Evolutionary conservation across 441 rosid genomes (phyloP).

Genomic region (Metrosideros polymorpha): DNA sequence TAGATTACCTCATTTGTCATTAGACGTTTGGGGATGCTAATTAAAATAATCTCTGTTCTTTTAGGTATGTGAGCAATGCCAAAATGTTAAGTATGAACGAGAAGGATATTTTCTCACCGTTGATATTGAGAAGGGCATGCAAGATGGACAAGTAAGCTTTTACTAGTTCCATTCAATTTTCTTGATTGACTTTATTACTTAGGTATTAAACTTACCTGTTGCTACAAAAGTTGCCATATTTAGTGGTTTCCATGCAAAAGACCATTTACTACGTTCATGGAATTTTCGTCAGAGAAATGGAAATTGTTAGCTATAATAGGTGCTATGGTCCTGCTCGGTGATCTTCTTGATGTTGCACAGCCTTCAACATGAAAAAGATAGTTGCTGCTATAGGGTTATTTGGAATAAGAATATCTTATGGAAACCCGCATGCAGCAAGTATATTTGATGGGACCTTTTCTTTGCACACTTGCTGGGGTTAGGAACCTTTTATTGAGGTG

Average conservation of each 20-base stretch:
- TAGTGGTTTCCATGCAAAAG: not conserved
- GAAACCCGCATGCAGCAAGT: not conserved
- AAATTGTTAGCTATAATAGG: not conserved
- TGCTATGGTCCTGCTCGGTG: not conserved
- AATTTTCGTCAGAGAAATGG: not conserved
- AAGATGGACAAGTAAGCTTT: conserved; percentile 83
- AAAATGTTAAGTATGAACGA: conserved; percentile 72
- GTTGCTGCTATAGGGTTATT: not conserved
- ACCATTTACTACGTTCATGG: not conserved
- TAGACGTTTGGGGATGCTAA: not conserved
- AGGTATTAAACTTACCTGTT: not conserved
- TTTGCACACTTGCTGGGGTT: not conserved
- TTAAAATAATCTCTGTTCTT: not conserved
- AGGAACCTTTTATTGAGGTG: not conserved
- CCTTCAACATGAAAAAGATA: not conserved
- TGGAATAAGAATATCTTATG: not conserved
- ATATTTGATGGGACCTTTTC: not conserved
- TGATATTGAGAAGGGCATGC: conserved; percentile 97
- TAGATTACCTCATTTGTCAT: not conserved
- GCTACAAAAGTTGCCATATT: not conserved
- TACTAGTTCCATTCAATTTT: not conserved
- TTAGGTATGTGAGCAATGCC: conserved; percentile 93
- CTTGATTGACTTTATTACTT: not conserved
- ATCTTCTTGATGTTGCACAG: not conserved
- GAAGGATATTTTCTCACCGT: conserved; percentile 82